phyloP scores from a whole-genome alignment of 345 rosid genomes.

The Salix caprea region DNA sequence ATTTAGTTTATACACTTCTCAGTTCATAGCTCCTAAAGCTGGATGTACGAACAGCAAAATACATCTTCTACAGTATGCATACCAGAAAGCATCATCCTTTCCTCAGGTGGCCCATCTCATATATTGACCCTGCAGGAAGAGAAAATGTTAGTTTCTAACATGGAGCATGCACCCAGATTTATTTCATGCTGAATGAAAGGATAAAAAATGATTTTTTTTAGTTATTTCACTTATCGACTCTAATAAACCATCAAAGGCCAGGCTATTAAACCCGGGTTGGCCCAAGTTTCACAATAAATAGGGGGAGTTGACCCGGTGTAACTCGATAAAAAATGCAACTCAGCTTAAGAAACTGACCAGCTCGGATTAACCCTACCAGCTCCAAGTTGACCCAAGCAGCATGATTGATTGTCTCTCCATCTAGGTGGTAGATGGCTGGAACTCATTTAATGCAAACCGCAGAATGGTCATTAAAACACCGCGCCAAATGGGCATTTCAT shows the following conservation, averaged over 20 bases:
- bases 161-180: not conserved
- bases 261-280: not conserved
- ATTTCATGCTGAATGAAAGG: not conserved
- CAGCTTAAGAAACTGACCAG: too few relatives aligned
- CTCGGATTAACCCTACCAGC: too few relatives aligned
- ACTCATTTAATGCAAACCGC: not conserved
- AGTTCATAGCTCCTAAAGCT: too few relatives aligned
- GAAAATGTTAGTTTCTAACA: not conserved
- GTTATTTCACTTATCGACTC: not conserved
- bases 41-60: conserved; percentile 23
- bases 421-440: not conserved
- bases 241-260: not conserved
- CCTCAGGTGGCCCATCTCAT: conserved; percentile 33
- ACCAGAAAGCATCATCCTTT: conserved; percentile 41
- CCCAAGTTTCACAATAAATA: too few relatives aligned
- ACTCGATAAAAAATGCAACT: too few relatives aligned
- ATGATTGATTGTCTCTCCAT: too few relatives aligned
- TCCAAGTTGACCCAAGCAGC: not conserved
- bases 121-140: conserved; percentile 30
- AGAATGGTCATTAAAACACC: not conserved
- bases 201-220: not conserved
- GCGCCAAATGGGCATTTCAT: not conserved
- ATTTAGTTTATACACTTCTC: too few relatives aligned
- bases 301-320: too few relatives aligned
- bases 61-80: conserved; percentile 44